Evolutionary conservation across 495 filamentous ascomycete species (phyloP).

Genomic region (Sphaerosporella brunnea): DNA sequence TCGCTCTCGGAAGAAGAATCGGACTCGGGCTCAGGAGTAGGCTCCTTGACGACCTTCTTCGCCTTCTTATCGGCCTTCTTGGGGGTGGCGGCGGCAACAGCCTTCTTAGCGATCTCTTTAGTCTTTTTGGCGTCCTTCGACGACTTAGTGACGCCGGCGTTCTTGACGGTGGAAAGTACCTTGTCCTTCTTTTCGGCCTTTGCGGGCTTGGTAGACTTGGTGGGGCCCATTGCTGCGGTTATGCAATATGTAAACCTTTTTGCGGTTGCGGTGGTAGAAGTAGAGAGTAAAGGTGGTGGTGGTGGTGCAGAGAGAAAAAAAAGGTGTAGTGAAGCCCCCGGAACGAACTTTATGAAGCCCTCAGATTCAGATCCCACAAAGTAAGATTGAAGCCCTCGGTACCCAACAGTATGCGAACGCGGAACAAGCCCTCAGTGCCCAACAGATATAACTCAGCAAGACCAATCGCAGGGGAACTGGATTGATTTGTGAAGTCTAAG

Average conservation of each 20-base stretch:
- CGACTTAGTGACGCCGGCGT: conserved; percentile 32
- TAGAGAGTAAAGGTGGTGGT: conserved; percentile 2
- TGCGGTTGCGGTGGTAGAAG: conserved; percentile 5
- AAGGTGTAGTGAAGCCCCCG: conserved; percentile 12
- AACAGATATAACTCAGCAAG: neutral
- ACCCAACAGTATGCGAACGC: neutral
- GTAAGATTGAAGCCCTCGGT: neutral
- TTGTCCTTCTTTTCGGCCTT: conserved; percentile 39
- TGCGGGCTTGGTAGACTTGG: conserved; percentile 35
- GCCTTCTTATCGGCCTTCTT: conserved; percentile 10
- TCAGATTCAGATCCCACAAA: conserved; percentile 9
- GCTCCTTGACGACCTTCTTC: conserved; percentile 35
- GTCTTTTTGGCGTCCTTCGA: conserved; percentile 25
- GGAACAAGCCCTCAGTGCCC: conserved; percentile 20
- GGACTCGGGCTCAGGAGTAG: conserved; percentile 28
- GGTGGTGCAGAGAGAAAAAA: conserved; percentile 17
- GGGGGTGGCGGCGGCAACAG: conserved; percentile 17
- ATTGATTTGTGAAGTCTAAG: too few species aligned
- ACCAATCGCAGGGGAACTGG: neutral
- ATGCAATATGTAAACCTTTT: conserved; percentile 7
- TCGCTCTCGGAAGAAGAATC: conserved; percentile 29
- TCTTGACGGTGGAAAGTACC: conserved; percentile 36
- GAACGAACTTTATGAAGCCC: conserved; percentile 19
- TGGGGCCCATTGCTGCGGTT: conserved; percentile 37
- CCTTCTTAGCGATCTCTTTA: conserved; percentile 31